Evolutionary conservation across 1,284 basidiomycete species (phyloP).

Genomic region (Ganoderma boninense): DNA sequence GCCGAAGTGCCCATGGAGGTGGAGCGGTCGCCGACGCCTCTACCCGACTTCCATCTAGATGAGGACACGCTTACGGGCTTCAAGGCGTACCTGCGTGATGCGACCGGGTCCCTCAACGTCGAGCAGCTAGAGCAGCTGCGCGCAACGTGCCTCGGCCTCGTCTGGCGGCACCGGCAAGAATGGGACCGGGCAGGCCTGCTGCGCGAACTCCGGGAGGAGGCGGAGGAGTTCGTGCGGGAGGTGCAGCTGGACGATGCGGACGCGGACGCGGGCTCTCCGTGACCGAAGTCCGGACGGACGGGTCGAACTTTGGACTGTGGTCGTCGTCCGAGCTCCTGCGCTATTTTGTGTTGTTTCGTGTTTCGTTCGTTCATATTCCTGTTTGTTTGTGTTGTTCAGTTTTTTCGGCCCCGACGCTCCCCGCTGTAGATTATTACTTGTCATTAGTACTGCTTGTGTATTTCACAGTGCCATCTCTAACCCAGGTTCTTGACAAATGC

Average conservation of each 20-base stretch:
- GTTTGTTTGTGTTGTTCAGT: no score
- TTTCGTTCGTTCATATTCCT: not conserved
- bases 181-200: conserved; percentile 86
- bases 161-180: conserved; percentile 84
- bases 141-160: conserved; percentile 79
- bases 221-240: conserved; percentile 69
- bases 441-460: conserved; percentile 24
- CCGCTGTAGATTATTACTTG: conserved; percentile 25
- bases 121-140: conserved; percentile 96
- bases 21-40: conserved; percentile 65
- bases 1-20: conserved; percentile 53
- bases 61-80: conserved; percentile 56
- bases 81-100: conserved; percentile 52
- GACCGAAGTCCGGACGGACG: not conserved
- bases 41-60: conserved; percentile 74
- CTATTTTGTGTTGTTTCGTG: not conserved
- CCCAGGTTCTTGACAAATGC: not conserved
- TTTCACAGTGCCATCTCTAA: conserved; percentile 13
- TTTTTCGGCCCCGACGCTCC: not conserved
- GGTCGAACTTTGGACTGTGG: not conserved
- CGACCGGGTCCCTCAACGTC: conserved; percentile 71
- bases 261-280: conserved; percentile 32
- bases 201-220: conserved; percentile 59
- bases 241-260: conserved; percentile 47
- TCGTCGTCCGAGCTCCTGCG: no score